Evolutionary conservation across 2,329 filamentous ascomycete genomes (phyloP).

Genomic region (Claviceps africana): DNA sequence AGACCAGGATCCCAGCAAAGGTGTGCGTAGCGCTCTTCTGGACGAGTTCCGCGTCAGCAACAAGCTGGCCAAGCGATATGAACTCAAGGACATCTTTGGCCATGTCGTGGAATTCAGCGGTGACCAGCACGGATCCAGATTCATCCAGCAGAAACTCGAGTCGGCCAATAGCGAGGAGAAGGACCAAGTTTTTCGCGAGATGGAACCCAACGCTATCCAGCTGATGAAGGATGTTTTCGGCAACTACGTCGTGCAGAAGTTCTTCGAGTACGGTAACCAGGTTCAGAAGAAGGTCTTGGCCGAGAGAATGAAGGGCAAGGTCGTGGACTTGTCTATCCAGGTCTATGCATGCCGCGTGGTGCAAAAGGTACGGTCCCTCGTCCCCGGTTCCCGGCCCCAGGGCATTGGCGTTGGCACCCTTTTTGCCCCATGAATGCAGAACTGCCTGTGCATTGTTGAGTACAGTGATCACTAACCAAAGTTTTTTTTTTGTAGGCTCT

Average conservation of each 20-base stretch:
- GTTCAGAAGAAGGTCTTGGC: constrained; percentile 81
- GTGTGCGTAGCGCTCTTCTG: constrained; percentile 56
- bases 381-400: not conserved
- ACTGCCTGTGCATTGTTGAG: no score
- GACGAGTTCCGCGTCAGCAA: constrained; percentile 66
- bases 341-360: constrained; percentile 94
- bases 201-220: constrained; percentile 69
- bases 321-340: constrained; percentile 65
- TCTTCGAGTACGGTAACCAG: constrained; percentile 92
- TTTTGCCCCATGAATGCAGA: not conserved
- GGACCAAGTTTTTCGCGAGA: constrained; percentile 76
- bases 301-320: constrained; percentile 73
- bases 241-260: constrained; percentile 96
- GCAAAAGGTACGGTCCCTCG: constrained; percentile 52
- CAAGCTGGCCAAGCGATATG: constrained; percentile 60
- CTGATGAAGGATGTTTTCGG: constrained; percentile 95
- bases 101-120: constrained; percentile 90
- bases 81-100: constrained; percentile 77
- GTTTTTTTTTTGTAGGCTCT: constrained; percentile 46
- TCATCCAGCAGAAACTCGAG: constrained; percentile 87
- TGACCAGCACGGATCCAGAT: constrained; percentile 88
- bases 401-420: not conserved
- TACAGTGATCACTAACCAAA: not conserved
- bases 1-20: constrained; percentile 44
- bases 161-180: constrained; percentile 93